Conservation (phyloP, 768 basidiomycete genomes). For the Tricholoma flavovirens region DNA sequence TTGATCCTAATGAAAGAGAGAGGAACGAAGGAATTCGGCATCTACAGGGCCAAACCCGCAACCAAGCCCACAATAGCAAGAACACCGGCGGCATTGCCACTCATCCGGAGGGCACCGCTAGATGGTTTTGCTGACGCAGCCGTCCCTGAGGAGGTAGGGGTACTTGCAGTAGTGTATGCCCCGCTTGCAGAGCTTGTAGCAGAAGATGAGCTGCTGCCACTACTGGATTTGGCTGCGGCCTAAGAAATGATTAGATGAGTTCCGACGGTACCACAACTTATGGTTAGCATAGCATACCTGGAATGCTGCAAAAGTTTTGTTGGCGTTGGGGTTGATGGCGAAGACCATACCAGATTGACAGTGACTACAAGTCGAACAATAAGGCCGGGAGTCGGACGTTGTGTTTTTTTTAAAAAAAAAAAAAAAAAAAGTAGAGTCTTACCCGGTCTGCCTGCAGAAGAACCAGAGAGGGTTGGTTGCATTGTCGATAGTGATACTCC, state of each 20-base stretch:
- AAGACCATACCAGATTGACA: slow-evolving; percentile 58
- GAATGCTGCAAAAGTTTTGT: slow-evolving; percentile 44
- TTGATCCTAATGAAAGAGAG: neutral
- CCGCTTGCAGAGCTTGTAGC: neutral
- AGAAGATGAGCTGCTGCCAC: neutral
- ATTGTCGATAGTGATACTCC: slow-evolving; percentile 42
- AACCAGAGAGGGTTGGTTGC: slow-evolving; percentile 52
- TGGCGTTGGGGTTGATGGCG: slow-evolving; percentile 45
- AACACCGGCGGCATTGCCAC: slow-evolving; percentile 28
- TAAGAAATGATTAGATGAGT: neutral
- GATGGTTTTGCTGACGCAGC: slow-evolving; percentile 6
- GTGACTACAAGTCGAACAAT: slow-evolving; percentile 27
- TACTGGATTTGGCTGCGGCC: slow-evolving; percentile 16
- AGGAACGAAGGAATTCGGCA: neutral
- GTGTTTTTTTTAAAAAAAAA: too few relatives aligned
- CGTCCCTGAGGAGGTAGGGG: neutral
- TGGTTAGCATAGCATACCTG: slow-evolving; percentile 25
- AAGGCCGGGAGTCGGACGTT: too few relatives aligned
- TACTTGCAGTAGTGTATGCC: too few relatives aligned
- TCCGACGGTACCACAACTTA: too few relatives aligned
- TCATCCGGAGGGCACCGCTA: slow-evolving; percentile 22
- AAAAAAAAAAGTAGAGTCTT: slow-evolving; percentile 5
- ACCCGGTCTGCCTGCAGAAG: slow-evolving; percentile 46
- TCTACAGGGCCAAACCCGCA: slow-evolving; percentile 27
- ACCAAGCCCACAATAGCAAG: slow-evolving; percentile 27